Percentiles rank a stretch among this genome's conserved stretches.
Evolutionary conservation across 169 alveolate species (phyloP).

Genomic region (Eimeria sp.): DNA sequence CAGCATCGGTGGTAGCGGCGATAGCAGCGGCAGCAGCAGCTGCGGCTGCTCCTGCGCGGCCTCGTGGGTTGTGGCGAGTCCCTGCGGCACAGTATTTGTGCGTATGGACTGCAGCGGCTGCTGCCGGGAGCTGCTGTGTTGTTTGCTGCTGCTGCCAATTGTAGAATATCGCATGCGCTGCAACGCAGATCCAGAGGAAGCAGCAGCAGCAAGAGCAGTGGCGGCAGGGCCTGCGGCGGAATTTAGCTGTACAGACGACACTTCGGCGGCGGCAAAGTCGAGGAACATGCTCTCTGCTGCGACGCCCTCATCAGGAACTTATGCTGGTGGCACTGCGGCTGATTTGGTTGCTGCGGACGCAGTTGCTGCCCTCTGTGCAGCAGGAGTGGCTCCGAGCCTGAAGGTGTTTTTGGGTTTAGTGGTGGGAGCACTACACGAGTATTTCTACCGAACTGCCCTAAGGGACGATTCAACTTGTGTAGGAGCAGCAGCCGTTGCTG

Average conservation of each 20-base stretch:
- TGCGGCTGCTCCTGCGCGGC: too few relatives aligned
- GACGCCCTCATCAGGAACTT: background rate
- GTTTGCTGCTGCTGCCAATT: constrained; percentile 51
- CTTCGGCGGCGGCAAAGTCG: background rate
- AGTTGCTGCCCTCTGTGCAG: constrained; percentile 38
- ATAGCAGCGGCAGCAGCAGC: background rate
- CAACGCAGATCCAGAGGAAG: background rate
- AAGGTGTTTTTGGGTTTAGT: constrained; percentile 27
- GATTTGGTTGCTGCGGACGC: too few relatives aligned
- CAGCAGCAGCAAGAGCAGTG: background rate
- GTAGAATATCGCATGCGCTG: constrained; percentile 59
- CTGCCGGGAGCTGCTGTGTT: constrained; percentile 41
- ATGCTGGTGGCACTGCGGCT: too few relatives aligned
- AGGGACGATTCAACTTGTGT: background rate
- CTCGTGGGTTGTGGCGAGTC: background rate
- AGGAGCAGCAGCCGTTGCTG: background rate
- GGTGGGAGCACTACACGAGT: constrained; percentile 42
- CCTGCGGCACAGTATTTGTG: constrained; percentile 26
- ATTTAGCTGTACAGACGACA: background rate
- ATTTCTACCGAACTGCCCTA: background rate
- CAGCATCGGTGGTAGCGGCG: constrained; percentile 12
- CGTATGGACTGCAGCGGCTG: constrained; percentile 34
- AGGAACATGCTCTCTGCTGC: background rate
- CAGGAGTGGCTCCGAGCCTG: constrained; percentile 38
- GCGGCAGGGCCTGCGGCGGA: constrained; percentile 21